Evolutionary conservation across 345 rosid species (phyloP), one percentile per base, ranked within the genome.

Genomic region (Gynandropsis gynandra): DNA sequence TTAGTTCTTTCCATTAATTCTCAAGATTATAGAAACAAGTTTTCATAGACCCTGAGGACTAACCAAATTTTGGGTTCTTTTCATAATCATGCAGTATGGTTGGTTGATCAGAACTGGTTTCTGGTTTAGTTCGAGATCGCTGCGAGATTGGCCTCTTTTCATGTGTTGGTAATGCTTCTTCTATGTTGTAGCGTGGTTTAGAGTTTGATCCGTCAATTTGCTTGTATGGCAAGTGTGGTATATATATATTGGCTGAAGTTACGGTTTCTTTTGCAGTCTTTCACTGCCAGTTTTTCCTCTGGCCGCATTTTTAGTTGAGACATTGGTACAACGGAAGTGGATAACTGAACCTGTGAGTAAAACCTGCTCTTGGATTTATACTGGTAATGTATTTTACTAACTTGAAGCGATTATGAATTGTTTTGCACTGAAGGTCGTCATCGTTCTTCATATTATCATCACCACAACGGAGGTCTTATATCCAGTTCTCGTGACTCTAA

Each of bases 101-200:
- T 92, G 87, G 99, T 69, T 92, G 66, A 92, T 92, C 54, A 76
- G 58, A 51, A 51, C 89, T 2, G 99, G 82, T 13, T 92, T 88
- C 74, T 88, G 99, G 99, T 92, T 87, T 72, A 85, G 89, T 60
- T 83, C 99, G 4, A 76, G 61, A 39, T 82, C 93, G 1, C 67
- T 92, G 64, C 77, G 94, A 63, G 99, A 92, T 59, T 92, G 99
- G 99, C 99, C 99, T 0, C 86, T 92, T 31, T 58, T 88, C 62
- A 92, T 92, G 99, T 85, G 97, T 77, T 87, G 99, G 99, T 92
- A 83, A 46, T 46, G 19, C 1, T 9, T 36, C 31, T 34, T 42
- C 33, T 14, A 15, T 38, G 39, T 52, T 53, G 16, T 42, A 56
- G 42, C 21, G 10, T 54, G 27, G 13, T n/a, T 45, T 14, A 42